A percentile compares a stretch with the other conserved stretches of the same genome.
phyloP scores from a whole-genome alignment of 805 yeast genomes.

The Monosporozyma unispora region DNA sequence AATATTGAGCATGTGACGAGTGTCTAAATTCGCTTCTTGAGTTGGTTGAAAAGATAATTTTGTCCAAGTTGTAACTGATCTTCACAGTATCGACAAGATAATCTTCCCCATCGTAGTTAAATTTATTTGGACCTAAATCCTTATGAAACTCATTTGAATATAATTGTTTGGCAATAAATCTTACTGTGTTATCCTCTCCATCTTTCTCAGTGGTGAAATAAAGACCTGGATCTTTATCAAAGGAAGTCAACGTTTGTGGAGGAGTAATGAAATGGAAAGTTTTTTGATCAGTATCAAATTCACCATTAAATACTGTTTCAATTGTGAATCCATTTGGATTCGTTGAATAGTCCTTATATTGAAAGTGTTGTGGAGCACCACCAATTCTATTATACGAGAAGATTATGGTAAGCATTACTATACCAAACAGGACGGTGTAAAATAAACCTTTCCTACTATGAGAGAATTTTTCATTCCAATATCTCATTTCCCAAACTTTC shows the following conservation, averaged over 20 bases:
- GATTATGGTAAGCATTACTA: neutral
- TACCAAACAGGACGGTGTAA: neutral
- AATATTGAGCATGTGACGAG: conserved; percentile 52
- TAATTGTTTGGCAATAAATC: conserved; percentile 28
- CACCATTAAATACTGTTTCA: conserved; percentile 20
- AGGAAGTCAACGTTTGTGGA: conserved; percentile 12
- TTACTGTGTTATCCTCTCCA: conserved; percentile 4
- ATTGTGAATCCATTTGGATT: conserved; percentile 12
- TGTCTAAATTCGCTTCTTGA: conserved; percentile 52
- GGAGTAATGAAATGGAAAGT: conserved; percentile 23
- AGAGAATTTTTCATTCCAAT: conserved; percentile 7
- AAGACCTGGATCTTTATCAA: conserved; percentile 38
- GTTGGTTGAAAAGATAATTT: conserved; percentile 50
- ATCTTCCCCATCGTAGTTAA: conserved; percentile 35
- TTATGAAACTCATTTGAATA: conserved; percentile 17
- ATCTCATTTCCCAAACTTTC: conserved; percentile 7
- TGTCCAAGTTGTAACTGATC: conserved; percentile 38
- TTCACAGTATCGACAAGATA: conserved; percentile 35
- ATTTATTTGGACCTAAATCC: conserved; percentile 24
- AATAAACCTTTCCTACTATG: neutral
- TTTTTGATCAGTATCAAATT: conserved; percentile 16
- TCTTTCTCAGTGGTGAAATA: conserved; percentile 23
- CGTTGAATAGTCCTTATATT: neutral
- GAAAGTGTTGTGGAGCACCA: neutral
- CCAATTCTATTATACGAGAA: neutral